phyloP scores from a whole-genome alignment of 2,329 filamentous ascomycete species.

The Lachnellula hyalina region DNA sequence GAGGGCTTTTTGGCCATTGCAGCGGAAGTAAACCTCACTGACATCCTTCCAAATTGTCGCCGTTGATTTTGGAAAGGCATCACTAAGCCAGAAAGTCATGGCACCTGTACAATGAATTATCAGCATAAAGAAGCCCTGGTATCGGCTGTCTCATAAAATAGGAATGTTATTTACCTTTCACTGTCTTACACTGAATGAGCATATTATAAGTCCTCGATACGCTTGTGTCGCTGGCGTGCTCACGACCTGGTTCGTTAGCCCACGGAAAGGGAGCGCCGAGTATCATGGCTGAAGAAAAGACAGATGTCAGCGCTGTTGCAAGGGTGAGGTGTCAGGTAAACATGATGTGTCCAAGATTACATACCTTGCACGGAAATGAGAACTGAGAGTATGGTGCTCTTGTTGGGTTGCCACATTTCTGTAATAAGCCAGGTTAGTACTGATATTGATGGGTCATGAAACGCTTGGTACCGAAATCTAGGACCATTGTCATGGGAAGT shows the following conservation, averaged over 20 bases:
- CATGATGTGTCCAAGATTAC: neutral
- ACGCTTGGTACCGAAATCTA: neutral
- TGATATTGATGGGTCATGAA: neutral
- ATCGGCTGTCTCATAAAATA: neutral
- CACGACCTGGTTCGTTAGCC: slow-evolving; percentile 20
- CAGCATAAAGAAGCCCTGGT: neutral
- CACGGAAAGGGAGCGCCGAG: slow-evolving; percentile 19
- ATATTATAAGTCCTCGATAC: slow-evolving; percentile 10
- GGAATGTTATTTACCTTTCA: slow-evolving; percentile 5
- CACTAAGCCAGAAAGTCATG: slow-evolving; percentile 20
- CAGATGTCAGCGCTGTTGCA: neutral
- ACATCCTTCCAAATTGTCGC: slow-evolving; percentile 21
- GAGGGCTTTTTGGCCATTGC: slow-evolving; percentile 8
- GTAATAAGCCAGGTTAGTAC: neutral
- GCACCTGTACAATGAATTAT: neutral
- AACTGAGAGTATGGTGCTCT: slow-evolving; percentile 21
- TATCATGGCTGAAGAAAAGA: slow-evolving; percentile 16
- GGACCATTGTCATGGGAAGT: neutral
- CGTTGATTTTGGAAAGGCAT: slow-evolving; percentile 4
- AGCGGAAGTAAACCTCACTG: slow-evolving; percentile 12
- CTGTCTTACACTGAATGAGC: slow-evolving; percentile 16
- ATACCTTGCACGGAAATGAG: slow-evolving; percentile 17
- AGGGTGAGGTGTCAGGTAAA: neutral
- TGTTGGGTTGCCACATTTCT: slow-evolving; percentile 21
- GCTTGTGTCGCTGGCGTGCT: slow-evolving; percentile 1